These are phyloP conservation scores for Brasilioporus rufonigricans DNA, from an alignment of 768 basidiomycete species.

Conservation along the genomic window DNA sequence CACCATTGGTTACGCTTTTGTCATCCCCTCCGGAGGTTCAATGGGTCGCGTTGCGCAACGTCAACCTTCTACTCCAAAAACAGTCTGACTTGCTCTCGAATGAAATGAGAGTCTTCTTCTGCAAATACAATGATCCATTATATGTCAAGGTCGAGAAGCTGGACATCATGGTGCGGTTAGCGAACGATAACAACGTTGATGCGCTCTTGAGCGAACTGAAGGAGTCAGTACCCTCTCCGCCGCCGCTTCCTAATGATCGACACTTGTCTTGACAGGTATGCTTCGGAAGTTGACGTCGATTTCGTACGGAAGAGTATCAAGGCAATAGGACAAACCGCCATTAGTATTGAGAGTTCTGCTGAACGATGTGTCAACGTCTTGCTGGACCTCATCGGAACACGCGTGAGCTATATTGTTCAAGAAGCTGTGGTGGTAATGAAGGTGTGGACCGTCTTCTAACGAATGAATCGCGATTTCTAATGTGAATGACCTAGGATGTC, in stretches of 20 bases:
- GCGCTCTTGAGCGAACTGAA: slow-evolving; percentile 93
- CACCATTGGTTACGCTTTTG: slow-evolving; percentile 90
- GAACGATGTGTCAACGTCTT: slow-evolving; percentile 95
- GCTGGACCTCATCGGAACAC: slow-evolving; percentile 86
- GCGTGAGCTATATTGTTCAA: slow-evolving; percentile 96
- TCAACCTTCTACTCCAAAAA: slow-evolving; percentile 95
- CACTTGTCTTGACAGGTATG: slow-evolving; percentile 56
- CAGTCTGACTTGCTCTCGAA: slow-evolving; percentile 85
- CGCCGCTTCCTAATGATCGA: slow-evolving; percentile 1
- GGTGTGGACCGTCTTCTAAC: slow-evolving; percentile 41
- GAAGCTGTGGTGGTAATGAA: slow-evolving; percentile 99
- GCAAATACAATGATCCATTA: slow-evolving; percentile 99
- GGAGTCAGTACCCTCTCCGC: slow-evolving; percentile 60
- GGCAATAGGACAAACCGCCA: slow-evolving; percentile 93
- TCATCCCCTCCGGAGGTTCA: slow-evolving; percentile 97
- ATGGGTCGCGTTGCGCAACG: slow-evolving; percentile 96
- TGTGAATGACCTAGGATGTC: slow-evolving; percentile 65
- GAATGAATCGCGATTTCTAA: not conserved
- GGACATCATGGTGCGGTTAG: slow-evolving; percentile 96
- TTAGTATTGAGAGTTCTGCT: slow-evolving; percentile 90
- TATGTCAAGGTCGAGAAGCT: slow-evolving; percentile 99
- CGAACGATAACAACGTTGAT: slow-evolving; percentile 89
- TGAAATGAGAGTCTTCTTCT: slow-evolving; percentile 99
- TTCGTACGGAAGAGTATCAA: slow-evolving; percentile 95
- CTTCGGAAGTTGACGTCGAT: slow-evolving; percentile 97